These are phyloP conservation scores for Podaxis sp. DNA, from an alignment of 768 basidiomycete species.

Conservation along the genomic window DNA sequence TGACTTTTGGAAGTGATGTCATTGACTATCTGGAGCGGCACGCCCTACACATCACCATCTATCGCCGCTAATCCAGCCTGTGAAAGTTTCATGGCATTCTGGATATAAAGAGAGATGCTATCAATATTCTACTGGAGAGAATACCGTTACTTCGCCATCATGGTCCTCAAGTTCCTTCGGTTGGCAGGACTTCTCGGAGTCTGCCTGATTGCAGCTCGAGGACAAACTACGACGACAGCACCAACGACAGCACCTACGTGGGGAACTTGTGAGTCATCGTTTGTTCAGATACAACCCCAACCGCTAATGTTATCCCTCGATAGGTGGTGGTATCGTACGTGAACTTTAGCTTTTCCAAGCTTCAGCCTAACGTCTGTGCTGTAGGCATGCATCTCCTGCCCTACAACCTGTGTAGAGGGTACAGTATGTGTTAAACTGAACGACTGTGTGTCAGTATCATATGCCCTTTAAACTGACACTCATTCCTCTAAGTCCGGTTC, in stretches of 20 bases:
- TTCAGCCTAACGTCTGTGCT: neutral
- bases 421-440: neutral
- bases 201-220: neutral
- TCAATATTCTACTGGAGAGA: too few species aligned
- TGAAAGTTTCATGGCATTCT: too few species aligned
- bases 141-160: neutral
- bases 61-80: too few species aligned
- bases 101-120: too few species aligned
- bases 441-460: neutral
- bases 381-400: neutral
- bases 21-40: too few species aligned
- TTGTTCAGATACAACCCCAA: neutral
- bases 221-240: neutral
- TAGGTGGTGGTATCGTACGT: neutral
- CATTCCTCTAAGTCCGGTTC: neutral
- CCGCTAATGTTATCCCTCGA: neutral
- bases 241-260: neutral
- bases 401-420: neutral
- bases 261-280: neutral
- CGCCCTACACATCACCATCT: too few species aligned
- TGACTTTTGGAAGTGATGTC: neutral
- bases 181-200: neutral
- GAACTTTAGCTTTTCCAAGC: neutral
- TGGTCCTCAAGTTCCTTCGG: neutral
- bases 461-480: neutral